Conservation (phyloP, 331 rosid genomes). For the Quercus lobata region DNA sequence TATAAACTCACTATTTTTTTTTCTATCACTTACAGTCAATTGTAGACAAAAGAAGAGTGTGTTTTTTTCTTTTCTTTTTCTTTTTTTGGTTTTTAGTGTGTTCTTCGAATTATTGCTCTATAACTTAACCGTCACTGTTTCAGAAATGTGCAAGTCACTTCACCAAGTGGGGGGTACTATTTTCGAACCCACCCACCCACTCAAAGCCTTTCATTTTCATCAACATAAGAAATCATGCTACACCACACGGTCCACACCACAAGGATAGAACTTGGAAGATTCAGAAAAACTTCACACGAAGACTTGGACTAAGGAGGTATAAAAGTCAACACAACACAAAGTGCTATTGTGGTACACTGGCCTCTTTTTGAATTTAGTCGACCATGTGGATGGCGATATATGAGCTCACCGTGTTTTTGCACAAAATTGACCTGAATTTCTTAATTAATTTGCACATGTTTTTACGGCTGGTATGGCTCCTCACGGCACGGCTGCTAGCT, state of each 20-base stretch:
- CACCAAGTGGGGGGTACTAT: neutral
- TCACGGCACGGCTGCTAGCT: neutral
- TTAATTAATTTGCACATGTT: too few species aligned
- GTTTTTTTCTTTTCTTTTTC: too few species aligned
- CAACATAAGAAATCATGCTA: neutral
- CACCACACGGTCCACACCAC: neutral
- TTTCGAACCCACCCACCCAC: neutral
- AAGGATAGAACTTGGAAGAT: neutral
- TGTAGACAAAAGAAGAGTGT: too few species aligned
- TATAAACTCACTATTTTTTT: fast-evolving
- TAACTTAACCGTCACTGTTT: too few species aligned
- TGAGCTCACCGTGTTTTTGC: neutral
- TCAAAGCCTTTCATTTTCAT: too few species aligned
- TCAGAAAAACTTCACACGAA: neutral
- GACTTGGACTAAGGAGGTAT: neutral
- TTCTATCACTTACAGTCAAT: too few species aligned
- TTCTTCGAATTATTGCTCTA: too few species aligned
- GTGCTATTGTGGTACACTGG: neutral
- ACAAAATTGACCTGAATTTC: neutral
- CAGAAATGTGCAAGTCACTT: neutral
- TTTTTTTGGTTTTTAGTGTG: too few species aligned
- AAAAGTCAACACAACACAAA: neutral
- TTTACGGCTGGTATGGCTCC: neutral
- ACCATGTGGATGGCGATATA: neutral
- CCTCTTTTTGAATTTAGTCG: neutral